A percentile compares a stretch with the other conserved stretches of the same genome.
phyloP scores from a whole-genome alignment of 2,329 filamentous ascomycete genomes.

The Fusarium musae region DNA sequence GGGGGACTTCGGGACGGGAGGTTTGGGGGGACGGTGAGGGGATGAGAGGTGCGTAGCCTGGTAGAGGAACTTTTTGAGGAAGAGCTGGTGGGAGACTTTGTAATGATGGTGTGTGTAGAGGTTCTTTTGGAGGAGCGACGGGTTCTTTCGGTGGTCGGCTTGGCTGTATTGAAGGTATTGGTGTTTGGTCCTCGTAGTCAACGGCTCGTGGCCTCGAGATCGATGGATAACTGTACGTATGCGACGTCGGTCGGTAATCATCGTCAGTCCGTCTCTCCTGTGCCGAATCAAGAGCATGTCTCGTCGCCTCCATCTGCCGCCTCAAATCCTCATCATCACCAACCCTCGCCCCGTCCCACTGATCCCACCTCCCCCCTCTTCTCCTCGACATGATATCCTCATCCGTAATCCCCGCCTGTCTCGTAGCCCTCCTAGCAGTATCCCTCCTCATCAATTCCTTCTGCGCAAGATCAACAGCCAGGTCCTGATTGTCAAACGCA shows the following conservation, averaged over 20 bases:
- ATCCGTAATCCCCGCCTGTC: slow-evolving; percentile 66
- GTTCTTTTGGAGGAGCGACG: slow-evolving; percentile 39
- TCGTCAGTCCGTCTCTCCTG: slow-evolving; percentile 41
- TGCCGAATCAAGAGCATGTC: slow-evolving; percentile 57
- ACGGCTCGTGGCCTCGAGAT: slow-evolving; percentile 64
- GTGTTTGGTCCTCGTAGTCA: slow-evolving; percentile 51
- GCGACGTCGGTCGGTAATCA: slow-evolving; percentile 43
- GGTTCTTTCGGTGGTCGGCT: slow-evolving; percentile 49
- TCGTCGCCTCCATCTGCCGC: slow-evolving; percentile 64
- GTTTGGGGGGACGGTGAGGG: slow-evolving; percentile 31
- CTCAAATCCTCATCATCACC: slow-evolving; percentile 58
- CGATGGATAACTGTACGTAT: slow-evolving; percentile 66
- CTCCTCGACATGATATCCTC: slow-evolving; percentile 68
- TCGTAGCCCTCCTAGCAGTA: slow-evolving; percentile 66
- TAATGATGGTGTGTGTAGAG: slow-evolving; percentile 8
- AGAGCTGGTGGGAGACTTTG: slow-evolving; percentile 36
- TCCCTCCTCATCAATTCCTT: slow-evolving; percentile 77
- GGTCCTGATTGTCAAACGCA: slow-evolving; percentile 75
- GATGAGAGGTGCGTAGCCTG: slow-evolving; percentile 37
- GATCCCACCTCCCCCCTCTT: slow-evolving; percentile 57
- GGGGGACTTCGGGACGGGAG: slow-evolving; percentile 43
- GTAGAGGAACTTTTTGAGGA: slow-evolving; percentile 46
- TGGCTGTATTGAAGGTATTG: slow-evolving; percentile 45
- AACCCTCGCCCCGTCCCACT: slow-evolving; percentile 47
- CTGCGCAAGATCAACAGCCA: slow-evolving; percentile 81